Base-by-base conservation (phyloP, 768 basidiomycete genomes). In the Podaxis pistillaris region DNA sequence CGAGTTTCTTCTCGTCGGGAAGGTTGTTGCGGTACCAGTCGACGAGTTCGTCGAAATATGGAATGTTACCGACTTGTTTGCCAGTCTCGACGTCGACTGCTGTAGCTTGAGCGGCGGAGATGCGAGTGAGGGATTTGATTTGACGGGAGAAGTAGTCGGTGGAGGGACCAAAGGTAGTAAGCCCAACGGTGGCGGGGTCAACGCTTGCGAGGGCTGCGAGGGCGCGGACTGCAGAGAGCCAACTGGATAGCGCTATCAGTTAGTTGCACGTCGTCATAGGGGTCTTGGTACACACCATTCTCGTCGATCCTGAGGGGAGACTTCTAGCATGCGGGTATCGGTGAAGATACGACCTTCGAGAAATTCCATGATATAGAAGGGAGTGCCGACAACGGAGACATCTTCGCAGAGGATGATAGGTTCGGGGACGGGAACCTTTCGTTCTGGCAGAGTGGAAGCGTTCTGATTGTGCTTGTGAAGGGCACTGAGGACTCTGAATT, bases 351-450 rank as follows among this genome's bases (percentile, higher is more conserved):
- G 84, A 0, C 96, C 96, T 22, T 96, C 88, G 50, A 98, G 70
- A 72, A 92, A 98, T 71, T 98, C 91, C 96, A 99, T 98, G 50
- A 98, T 83, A 72, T 97, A 98, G 76, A 98, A 98, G 1, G 90
- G 86, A 24, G 94, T 94, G 2, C 96, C 96, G 19, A 96, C 80
- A 44, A 98, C 82, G 2, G 76, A 69, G 38, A 68, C 77, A 69
- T 98, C 93, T 68, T 91, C 86, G 71, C 96, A 98, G 1, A 98
- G 78, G 26, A 87, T 79, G 63, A 91, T 89, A 0, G 94, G 92
- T 67, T 87, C 84, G 1, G 96, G 96, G 0, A 97, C 86, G 1
- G 96, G 96, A 13, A 98, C 87, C 36, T 77, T 79, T 62, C 80
- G 75, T 37, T 78, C 76, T 15, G 79, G 69, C 37, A 75, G 70